Base-by-base conservation (phyloP, 345 rosid species). In the Boechera retrofracta region DNA sequence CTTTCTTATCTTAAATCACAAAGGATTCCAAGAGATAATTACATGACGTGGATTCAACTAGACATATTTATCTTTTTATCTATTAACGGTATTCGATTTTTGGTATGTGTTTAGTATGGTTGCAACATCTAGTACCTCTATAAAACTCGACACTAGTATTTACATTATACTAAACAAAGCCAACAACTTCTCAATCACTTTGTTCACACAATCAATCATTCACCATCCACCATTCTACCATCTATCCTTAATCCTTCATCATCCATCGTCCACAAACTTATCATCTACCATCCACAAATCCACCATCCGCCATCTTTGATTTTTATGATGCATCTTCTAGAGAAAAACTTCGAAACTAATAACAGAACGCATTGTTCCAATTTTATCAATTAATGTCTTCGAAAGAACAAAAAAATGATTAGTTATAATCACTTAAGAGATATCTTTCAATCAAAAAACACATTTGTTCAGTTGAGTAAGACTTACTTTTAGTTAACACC, bases 401-500 rank as follows among this genome's bases (percentile, higher is more conserved):
- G 2, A 36, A 36, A 2, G 39, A 7, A 36, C 39, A 7, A 36
- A 36, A 7, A 36, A 36, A 36, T 36, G 3, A 36, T 7, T 36
- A 36, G 39, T 7, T 36, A 32, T 32, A 16, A 16, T 16, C 16
- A 16, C 16, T 16, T 16, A 16, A 49, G 48, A 49, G 18, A 41
- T 51, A 31, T 44, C 39, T 9, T 5, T 33, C 51, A 32, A 32
- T 15, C 66, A 59, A 48, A 68, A 18, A 67, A 49, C 62, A 38
- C 61, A 52, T 58, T 38, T 71, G 48, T 69, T 9, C 55, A 53
- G 12, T 76, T 69, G 69, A 69, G 80, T 76, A 69, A 61, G 70
- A 24, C 12, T 24, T 61, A 76, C 80, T 53, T 60, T 24, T 61
- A 7, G 57, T 24, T 62, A 44, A 53, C 64, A 69, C 75, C 75